These are phyloP conservation scores for Trametes gibbosa DNA, from an alignment of 768 basidiomycete species.

Conservation along the genomic window DNA sequence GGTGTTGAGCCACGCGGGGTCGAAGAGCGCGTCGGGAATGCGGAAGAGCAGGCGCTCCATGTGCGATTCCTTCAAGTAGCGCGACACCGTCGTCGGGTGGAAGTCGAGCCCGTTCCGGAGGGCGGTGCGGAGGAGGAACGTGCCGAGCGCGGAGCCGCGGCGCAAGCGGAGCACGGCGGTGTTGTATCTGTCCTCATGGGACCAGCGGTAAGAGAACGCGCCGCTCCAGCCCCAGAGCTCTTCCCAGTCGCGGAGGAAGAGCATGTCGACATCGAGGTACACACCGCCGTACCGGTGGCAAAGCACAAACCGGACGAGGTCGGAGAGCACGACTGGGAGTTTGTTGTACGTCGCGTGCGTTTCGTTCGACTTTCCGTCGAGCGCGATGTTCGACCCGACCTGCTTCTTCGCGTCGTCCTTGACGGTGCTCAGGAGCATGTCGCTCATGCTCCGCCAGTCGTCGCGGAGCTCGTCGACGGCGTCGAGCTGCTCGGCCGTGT, in stretches of 20 bases:
- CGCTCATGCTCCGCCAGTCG: constrained; percentile 79
- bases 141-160: constrained; percentile 90
- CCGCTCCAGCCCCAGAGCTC: constrained; percentile 97
- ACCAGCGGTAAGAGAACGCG: constrained; percentile 97
- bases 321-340: constrained; percentile 89
- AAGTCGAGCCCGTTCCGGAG: constrained; percentile 93
- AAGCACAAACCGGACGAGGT: constrained; percentile 97
- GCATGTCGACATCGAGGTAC: constrained; percentile 95
- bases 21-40: constrained; percentile 93
- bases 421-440: constrained; percentile 79
- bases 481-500: constrained; percentile 95
- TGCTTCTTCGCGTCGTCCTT: constrained; percentile 35
- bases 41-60: constrained; percentile 81
- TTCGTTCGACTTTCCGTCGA: constrained; percentile 17
- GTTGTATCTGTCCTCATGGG: constrained; percentile 91
- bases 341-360: constrained; percentile 64
- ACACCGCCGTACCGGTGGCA: constrained; percentile 95
- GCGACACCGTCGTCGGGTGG: constrained; percentile 92
- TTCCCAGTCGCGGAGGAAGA: constrained; percentile 97
- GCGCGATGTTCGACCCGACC: constrained; percentile 23
- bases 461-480: constrained; percentile 83
- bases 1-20: constrained; percentile 94
- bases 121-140: constrained; percentile 93
- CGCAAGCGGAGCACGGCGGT: constrained; percentile 95
- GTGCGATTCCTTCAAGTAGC: constrained; percentile 86